Percentiles rank a stretch among this genome's conserved stretches.
These are phyloP conservation scores for Tothia fuscella DNA, from an alignment of 2,329 filamentous ascomycete genomes.

Conservation along the genomic window DNA sequence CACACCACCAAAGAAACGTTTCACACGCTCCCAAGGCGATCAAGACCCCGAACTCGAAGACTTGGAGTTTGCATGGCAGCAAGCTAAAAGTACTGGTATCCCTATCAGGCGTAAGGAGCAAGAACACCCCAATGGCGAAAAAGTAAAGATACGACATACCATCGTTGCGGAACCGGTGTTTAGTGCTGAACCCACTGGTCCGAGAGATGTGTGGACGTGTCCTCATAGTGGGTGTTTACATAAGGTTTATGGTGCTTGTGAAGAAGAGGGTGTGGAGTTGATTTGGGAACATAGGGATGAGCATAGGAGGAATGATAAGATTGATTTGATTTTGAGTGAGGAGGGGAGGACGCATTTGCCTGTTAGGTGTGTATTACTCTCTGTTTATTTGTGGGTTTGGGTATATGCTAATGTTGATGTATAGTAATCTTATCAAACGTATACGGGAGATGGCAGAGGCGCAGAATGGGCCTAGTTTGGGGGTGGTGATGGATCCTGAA, in stretches of 20 bases:
- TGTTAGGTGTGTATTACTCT: slow-evolving; percentile 8
- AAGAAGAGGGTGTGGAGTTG: slow-evolving; percentile 40
- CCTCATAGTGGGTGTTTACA: slow-evolving; percentile 51
- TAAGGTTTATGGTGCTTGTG: slow-evolving; percentile 50
- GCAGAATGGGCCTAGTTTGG: slow-evolving; percentile 12
- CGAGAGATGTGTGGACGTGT: slow-evolving; percentile 55
- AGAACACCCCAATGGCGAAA: background rate
- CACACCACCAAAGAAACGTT: slow-evolving; percentile 3
- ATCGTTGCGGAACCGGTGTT: slow-evolving; percentile 13
- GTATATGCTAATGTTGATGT: background rate
- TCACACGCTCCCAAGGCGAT: slow-evolving; percentile 7
- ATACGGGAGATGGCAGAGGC: slow-evolving; percentile 31
- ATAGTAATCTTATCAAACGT: slow-evolving; percentile 33
- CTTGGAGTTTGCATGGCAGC: slow-evolving; percentile 8
- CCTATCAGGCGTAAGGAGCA: slow-evolving; percentile 3
- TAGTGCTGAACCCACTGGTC: slow-evolving; percentile 31
- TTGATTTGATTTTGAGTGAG: slow-evolving; percentile 25
- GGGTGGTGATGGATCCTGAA: background rate
- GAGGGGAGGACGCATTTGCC: slow-evolving; percentile 10
- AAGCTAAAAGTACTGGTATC: slow-evolving; percentile 5
- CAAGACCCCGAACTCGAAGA: slow-evolving; percentile 7
- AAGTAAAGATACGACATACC: background rate
- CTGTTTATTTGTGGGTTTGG: background rate
- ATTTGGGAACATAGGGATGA: slow-evolving; percentile 50
- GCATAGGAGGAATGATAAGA: slow-evolving; percentile 40